Conservation (phyloP, 768 basidiomycete genomes). For the Holtermanniella nyarrowii region DNA sequence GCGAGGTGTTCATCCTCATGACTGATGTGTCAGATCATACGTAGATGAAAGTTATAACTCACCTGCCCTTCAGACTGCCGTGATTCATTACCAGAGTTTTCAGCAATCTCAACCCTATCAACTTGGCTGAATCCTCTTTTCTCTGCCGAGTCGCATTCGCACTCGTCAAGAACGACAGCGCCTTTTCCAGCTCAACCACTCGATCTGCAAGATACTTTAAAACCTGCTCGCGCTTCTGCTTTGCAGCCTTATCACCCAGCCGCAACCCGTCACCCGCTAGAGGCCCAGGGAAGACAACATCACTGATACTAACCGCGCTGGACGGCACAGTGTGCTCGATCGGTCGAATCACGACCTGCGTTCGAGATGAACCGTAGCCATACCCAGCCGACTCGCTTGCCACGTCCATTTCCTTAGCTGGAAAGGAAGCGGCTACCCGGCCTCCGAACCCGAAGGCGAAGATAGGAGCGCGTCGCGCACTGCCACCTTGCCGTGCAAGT, state of each 20-base stretch:
- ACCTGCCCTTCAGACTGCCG: slow-evolving; percentile 79
- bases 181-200: slow-evolving; percentile 64
- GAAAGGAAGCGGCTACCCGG: slow-evolving; percentile 78
- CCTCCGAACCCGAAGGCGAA: slow-evolving; percentile 92
- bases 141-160: slow-evolving; percentile 45
- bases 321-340: slow-evolving; percentile 63
- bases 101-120: slow-evolving; percentile 62
- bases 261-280: slow-evolving; percentile 64
- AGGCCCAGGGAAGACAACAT: slow-evolving; percentile 71
- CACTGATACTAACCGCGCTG: slow-evolving; percentile 44
- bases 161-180: slow-evolving; percentile 56
- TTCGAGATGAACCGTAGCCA: slow-evolving; percentile 30
- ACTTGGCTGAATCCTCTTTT: slow-evolving; percentile 61
- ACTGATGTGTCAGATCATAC: too few species aligned
- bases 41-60: slow-evolving; percentile 38
- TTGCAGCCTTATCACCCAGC: slow-evolving; percentile 50
- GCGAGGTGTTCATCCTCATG: too few species aligned
- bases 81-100: slow-evolving; percentile 79
- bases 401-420: slow-evolving; percentile 59
- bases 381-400: slow-evolving; percentile 50
- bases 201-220: slow-evolving; percentile 66
- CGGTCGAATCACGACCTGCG: slow-evolving; percentile 53
- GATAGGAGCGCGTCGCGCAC: slow-evolving; percentile 51
- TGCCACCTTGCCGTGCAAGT: slow-evolving; percentile 19
- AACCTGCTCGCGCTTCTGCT: slow-evolving; percentile 74